phyloP scores from a whole-genome alignment of 2,329 filamentous ascomycete genomes.

The Venturia pyrina region DNA sequence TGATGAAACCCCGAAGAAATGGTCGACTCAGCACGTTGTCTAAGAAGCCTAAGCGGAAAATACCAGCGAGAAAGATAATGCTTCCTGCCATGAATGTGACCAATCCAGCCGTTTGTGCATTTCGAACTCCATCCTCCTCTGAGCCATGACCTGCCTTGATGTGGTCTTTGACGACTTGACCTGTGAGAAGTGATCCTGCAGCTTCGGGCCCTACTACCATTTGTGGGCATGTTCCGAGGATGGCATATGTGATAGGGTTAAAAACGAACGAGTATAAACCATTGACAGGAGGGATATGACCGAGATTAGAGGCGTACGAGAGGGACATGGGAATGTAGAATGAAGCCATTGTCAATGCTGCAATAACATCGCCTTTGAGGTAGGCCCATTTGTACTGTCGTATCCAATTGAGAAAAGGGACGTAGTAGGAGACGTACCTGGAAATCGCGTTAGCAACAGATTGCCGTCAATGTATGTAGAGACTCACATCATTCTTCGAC shows the following conservation, averaged over 20 bases:
- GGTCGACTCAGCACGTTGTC: slow-evolving; percentile 90
- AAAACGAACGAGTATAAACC: slow-evolving; percentile 92
- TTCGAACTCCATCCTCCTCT: slow-evolving; percentile 58
- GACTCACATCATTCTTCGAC: slow-evolving; percentile 61
- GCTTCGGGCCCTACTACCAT: slow-evolving; percentile 95
- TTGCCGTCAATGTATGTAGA: background rate
- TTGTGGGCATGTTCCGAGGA: slow-evolving; percentile 82
- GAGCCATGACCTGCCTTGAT: slow-evolving; percentile 57
- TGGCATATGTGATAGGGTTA: slow-evolving; percentile 80
- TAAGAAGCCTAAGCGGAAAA: slow-evolving; percentile 79
- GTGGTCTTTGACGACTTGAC: slow-evolving; percentile 70
- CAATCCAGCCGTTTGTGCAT: slow-evolving; percentile 78
- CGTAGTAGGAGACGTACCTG: slow-evolving; percentile 86
- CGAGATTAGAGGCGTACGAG: slow-evolving; percentile 84
- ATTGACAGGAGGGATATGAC: slow-evolving; percentile 85
- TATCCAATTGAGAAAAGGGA: slow-evolving; percentile 87
- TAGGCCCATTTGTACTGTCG: slow-evolving; percentile 74
- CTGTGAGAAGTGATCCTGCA: slow-evolving; percentile 81
- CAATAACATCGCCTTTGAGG: slow-evolving; percentile 74
- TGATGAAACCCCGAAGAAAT: slow-evolving; percentile 92
- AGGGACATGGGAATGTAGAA: slow-evolving; percentile 98
- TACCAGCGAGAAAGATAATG: slow-evolving; percentile 77
- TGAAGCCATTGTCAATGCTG: slow-evolving; percentile 91
- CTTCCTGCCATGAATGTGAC: slow-evolving; percentile 80
- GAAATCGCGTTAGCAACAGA: background rate